phyloP scores from a whole-genome alignment of 2,329 filamentous ascomycete genomes.

The Penicillium occitanis region DNA sequence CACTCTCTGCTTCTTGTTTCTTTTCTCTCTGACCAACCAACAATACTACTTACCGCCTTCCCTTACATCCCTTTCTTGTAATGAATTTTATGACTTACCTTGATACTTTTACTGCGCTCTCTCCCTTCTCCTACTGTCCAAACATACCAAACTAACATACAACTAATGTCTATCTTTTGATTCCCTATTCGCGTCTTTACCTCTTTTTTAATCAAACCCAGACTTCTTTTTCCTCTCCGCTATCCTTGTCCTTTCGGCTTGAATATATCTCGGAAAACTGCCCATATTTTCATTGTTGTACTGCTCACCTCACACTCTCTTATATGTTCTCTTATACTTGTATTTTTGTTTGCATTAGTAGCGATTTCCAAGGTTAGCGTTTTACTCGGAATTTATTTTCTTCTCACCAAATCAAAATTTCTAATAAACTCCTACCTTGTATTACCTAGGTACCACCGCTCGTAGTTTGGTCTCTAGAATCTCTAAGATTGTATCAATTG shows the following conservation, averaged over 20 bases:
- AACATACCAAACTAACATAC: background rate
- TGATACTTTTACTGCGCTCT: background rate
- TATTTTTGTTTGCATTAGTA: background rate
- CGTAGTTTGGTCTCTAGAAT: background rate
- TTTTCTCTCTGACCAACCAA: background rate
- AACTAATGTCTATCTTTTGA: constrained; percentile 17
- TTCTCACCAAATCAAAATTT: background rate
- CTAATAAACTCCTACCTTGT: background rate
- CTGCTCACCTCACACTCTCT: background rate
- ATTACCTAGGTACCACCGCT: background rate
- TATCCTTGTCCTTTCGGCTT: background rate
- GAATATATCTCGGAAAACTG: constrained; percentile 14
- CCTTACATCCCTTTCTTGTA: constrained; percentile 13
- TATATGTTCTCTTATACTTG: background rate
- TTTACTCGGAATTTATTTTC: background rate
- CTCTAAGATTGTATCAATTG: background rate
- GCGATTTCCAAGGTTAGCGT: background rate
- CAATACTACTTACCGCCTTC: background rate
- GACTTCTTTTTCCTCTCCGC: constrained; percentile 1
- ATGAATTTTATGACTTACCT: background rate
- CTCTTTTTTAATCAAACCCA: background rate
- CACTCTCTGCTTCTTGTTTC: constrained; percentile 5
- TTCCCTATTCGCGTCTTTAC: constrained; percentile 4
- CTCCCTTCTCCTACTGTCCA: background rate
- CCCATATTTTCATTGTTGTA: background rate